Base-by-base conservation (phyloP, 208 protist species). In the Trichomonas tenax region DNA sequence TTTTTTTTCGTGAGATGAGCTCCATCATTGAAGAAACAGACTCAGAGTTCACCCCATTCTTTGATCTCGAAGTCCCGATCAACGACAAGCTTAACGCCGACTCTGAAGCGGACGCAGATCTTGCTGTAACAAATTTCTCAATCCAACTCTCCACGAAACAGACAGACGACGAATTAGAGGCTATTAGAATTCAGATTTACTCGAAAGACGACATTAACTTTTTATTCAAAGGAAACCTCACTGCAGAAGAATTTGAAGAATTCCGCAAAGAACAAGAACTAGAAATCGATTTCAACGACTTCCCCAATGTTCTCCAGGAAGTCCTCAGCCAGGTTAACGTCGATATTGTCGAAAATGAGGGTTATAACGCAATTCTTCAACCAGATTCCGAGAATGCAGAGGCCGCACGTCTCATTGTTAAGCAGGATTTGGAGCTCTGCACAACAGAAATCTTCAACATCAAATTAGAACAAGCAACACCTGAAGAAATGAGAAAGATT, bases 201-300 rank as follows among this genome's bases (percentile, higher is more conserved):
- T 41, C 41, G 9, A 44, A 93, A 34, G 14, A 48, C 8, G 6
- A 38, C 6, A 23, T 93, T 10, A 38, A 51, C n/a, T 93, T 93
- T 31, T 44, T 93, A 48, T 93, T 36, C 31, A 41, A 93, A 93
- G 40, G 40, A 38, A 31, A 51, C 10, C 34, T 48, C 10, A 9
- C 17, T 9, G 15, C 9, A n/a, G 86, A 93, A 93, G 44, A 34
- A 34, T 93, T 93, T 15, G 44, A 93, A 93, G 9, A n/a, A 34
- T 48, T 93, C 9, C 44, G 46, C 44, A 21, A 48, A 38, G n/a
- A 93, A 36, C 86, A 93, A 93, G 44, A 51, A 11, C 26, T 93
- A 6, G 86, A 93, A 38, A 93, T 93, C n/a, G 86, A 93, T 44
- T 93, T 93, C n/a, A 40, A 58, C 4, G 86, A 93, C 31, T 93